Conservation (phyloP, 2,329 filamentous ascomycete genomes). For the Bipolaris bicolor region DNA sequence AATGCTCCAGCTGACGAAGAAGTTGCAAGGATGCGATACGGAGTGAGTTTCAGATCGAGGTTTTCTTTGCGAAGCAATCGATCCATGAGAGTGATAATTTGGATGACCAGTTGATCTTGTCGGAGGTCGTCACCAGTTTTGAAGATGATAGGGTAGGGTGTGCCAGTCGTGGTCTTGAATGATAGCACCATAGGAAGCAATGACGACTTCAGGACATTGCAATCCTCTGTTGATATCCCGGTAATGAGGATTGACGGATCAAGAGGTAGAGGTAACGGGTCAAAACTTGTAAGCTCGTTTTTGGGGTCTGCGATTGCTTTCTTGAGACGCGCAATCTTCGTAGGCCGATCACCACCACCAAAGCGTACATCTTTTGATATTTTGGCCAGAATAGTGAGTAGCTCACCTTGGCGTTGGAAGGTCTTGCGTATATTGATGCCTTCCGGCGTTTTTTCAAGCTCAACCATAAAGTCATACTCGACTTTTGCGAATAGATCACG, state of each 20-base stretch:
- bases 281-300: constrained; percentile 83
- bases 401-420: constrained; percentile 84
- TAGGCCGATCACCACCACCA: constrained; percentile 75
- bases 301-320: constrained; percentile 84
- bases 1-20: constrained; percentile 87
- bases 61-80: constrained; percentile 95
- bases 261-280: constrained; percentile 84
- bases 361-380: constrained; percentile 88
- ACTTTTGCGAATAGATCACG: constrained; percentile 90
- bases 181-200: constrained; percentile 88
- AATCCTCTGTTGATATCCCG: constrained; percentile 82
- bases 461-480: constrained; percentile 93
- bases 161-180: constrained; percentile 79
- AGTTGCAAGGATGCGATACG: constrained; percentile 95
- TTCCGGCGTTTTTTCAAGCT: constrained; percentile 73
- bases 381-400: constrained; percentile 84
- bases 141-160: constrained; percentile 91
- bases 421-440: constrained; percentile 77
- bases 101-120: constrained; percentile 96
- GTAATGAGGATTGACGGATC: constrained; percentile 82
- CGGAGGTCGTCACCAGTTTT: constrained; percentile 96
- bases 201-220: constrained; percentile 93
- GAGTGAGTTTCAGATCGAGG: constrained; percentile 89
- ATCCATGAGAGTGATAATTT: constrained; percentile 98
- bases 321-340: constrained; percentile 85